Percentiles rank a stretch among this genome's conserved stretches.
Conservation (phyloP, 805 yeast species). For the Suhomyces kilbournensis region DNA sequence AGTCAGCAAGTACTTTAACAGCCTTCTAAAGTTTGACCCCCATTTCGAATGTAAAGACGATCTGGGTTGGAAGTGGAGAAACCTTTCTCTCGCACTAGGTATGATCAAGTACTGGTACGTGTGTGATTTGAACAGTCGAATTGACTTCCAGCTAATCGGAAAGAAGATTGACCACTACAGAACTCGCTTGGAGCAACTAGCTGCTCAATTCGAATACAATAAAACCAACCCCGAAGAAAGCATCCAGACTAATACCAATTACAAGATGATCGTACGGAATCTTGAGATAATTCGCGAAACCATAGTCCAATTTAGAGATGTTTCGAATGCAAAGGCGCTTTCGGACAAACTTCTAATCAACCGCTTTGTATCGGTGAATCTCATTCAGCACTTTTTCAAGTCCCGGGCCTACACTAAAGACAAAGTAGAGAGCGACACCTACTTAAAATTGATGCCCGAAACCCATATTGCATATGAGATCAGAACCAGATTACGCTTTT, state of each 20-base stretch:
- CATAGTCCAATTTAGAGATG: neutral
- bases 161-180: slow-evolving; percentile 14
- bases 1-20: slow-evolving; percentile 27
- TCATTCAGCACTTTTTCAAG: slow-evolving; percentile 5
- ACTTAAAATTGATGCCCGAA: slow-evolving; percentile 2
- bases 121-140: slow-evolving; percentile 17
- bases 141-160: slow-evolving; percentile 11
- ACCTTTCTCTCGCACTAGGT: slow-evolving; percentile 16
- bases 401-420: neutral
- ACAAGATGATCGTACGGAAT: neutral
- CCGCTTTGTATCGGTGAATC: slow-evolving; percentile 12
- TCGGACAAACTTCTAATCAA: slow-evolving; percentile 3
- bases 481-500: slow-evolving; percentile 6
- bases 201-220: neutral
- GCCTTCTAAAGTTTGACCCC: slow-evolving; percentile 20
- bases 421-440: neutral
- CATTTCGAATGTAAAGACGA: neutral
- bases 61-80: slow-evolving; percentile 13
- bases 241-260: neutral
- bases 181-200: neutral
- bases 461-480: slow-evolving; percentile 3
- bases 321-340: slow-evolving; percentile 1
- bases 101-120: slow-evolving; percentile 21
- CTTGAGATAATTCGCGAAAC: neutral
- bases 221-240: neutral